Base-by-base conservation (phyloP, 257 asterid species). In the Nicotiana obtusifolia region DNA sequence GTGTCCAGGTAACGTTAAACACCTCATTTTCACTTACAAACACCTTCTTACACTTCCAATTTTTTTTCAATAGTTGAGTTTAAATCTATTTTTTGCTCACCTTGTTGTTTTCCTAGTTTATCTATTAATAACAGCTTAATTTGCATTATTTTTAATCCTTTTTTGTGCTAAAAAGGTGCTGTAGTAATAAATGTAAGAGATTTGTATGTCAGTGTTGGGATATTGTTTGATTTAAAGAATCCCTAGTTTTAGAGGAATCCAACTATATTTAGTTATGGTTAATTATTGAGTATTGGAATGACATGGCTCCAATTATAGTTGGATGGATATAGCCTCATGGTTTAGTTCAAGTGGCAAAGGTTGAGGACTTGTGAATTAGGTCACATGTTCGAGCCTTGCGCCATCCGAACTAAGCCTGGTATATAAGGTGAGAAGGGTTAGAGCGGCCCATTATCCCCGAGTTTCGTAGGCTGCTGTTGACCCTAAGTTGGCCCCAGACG, bases 1-100 rank as follows among this genome's bases (percentile, higher is more conserved):
- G 80, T 82, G 89, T 86, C 1, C 87, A 83, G 87, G 89, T 87
- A 41, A 81, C 30, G 16, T n/a, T 52, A 8, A 20, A 16, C 31
- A 52, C 53, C 60, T 61, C 54, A 35, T 49, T 30, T 9, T 78
- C 14, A 17, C 8, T 82, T 1, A 30, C 10, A 31, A 16, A 20
- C 10, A n/a, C 76, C 60, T 56, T 20, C 73, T 9, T 28, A 35
- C 14, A 64, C 82, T 59, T 15, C 7, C 1, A 41, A 64, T 83
- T 60, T 47, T 7, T 28, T 78, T 64, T 66, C 59, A 69, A 16
- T 71, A 71, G 4, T 73, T 20, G 14, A 73, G 26, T 33, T n/a
- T 14, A 47, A 73, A 73, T 73, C 24, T 73, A 1, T 4, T n/a
- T 69, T 22, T 19, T 69, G 7, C 14, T 22, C 47, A 17, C 17